These are phyloP conservation scores for Suhomyces anneliseae DNA, from an alignment of 1,139 yeast species.

Conservation along the genomic window DNA sequence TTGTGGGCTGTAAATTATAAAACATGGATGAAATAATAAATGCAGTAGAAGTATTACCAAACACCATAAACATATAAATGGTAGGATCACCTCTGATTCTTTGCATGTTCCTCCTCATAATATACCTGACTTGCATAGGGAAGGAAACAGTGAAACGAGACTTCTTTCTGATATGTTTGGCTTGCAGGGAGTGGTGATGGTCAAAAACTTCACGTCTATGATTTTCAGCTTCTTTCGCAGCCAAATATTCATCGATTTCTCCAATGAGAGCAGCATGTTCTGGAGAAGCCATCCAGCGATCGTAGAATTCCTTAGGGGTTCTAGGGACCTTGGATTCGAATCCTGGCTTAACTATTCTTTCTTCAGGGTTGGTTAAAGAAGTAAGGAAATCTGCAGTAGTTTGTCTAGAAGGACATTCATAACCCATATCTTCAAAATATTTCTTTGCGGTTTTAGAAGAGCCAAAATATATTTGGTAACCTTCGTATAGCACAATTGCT, in stretches of 20 bases:
- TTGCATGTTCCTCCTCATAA: constrained; percentile 28
- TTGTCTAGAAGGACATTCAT: constrained; percentile 28
- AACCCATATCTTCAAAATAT: constrained; percentile 68
- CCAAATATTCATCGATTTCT: constrained; percentile 22
- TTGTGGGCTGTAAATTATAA: constrained; percentile 47
- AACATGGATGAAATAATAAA: constrained; percentile 49
- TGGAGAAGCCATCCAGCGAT: constrained; percentile 26
- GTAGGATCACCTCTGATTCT: constrained; percentile 34
- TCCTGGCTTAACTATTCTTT: constrained; percentile 57
- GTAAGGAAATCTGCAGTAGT: constrained; percentile 48
- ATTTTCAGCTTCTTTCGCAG: constrained; percentile 4
- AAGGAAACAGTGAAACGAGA: constrained; percentile 38
- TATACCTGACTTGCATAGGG: constrained; percentile 33
- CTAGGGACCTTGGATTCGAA: constrained; percentile 34
- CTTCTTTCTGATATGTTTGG: constrained; percentile 22
- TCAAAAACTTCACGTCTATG: constrained; percentile 16
- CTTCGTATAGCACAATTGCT: constrained; percentile 71
- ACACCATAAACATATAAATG: constrained; percentile 24
- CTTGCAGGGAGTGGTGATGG: constrained; percentile 32
- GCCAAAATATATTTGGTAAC: constrained; percentile 78
- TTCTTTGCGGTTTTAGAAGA: constrained; percentile 56
- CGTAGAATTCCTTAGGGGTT: constrained; percentile 27
- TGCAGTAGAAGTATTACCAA: constrained; percentile 33
- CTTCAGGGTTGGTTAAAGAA: constrained; percentile 72
- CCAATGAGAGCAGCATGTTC: constrained; percentile 16